These are phyloP conservation scores for Blastobotrys elegans DNA, from an alignment of 1,139 yeast genomes.

Conservation along the genomic window DNA sequence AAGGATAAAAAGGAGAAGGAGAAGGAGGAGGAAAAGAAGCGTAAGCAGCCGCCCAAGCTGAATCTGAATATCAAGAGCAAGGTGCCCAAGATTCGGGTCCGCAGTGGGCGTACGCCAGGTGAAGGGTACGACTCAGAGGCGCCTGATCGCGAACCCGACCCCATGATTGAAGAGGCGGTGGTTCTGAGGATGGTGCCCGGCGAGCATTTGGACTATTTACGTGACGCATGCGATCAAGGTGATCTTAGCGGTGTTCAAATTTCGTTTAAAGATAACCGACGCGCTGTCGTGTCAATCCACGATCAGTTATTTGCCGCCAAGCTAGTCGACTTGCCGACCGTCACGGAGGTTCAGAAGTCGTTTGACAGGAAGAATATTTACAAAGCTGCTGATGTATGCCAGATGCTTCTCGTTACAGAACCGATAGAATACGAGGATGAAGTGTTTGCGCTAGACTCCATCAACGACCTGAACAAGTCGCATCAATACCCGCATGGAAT, in stretches of 20 bases:
- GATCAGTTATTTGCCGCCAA: conserved; percentile 72
- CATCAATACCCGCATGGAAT: conserved; percentile 67
- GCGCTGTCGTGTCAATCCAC: conserved; percentile 60
- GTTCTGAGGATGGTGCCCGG: conserved; percentile 76
- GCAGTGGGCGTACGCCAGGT: conserved; percentile 82
- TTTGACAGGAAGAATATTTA: conserved; percentile 84
- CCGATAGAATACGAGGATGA: conserved; percentile 55
- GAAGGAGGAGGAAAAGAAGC: conserved; percentile 7
- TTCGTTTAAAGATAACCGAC: conserved; percentile 74
- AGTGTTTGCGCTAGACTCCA: conserved; percentile 35
- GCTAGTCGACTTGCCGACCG: conserved; percentile 82
- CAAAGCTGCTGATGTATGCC: conserved; percentile 82
- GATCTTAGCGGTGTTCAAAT: conserved; percentile 69
- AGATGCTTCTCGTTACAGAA: conserved; percentile 73
- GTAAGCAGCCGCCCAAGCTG: conserved; percentile 20
- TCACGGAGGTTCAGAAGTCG: conserved; percentile 83
- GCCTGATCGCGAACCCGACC: conserved; percentile 94
- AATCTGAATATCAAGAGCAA: conserved; percentile 24
- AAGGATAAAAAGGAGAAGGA: conserved; percentile 52
- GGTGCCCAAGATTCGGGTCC: conserved; percentile 67
- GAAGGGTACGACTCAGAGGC: conserved; percentile 98
- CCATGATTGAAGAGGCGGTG: conserved; percentile 82
- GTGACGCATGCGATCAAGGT: conserved; percentile 74
- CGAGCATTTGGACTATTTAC: conserved; percentile 70
- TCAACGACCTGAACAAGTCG: background rate